Base-by-base conservation (phyloP, 257 asterid genomes). In the Nemophila menziesii region DNA sequence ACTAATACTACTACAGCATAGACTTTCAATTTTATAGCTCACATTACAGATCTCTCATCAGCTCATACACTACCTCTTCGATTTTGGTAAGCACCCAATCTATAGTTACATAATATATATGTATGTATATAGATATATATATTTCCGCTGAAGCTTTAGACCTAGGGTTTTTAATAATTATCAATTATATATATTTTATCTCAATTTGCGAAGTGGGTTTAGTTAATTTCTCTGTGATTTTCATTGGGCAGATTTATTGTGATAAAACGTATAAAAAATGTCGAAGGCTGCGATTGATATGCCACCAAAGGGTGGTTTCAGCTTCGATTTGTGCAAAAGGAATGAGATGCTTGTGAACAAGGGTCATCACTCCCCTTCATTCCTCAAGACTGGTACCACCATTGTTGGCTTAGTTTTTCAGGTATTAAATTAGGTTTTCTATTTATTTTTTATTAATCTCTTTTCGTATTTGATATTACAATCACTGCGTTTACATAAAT, bases 301-400 rank as follows among this genome's bases (percentile, higher is more conserved):
- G 18, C 76, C 75, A 13, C 60, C 49, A 20, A 62, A 58, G n/a
- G 95, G 93, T 27, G 95, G 93, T 8, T 80, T 87, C 17, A 77
- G 79, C 23, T 83, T 80, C 69, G 92, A 87, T 71, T 65, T 80
- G 41, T 87, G 95, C 73, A 69, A 47, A 55, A 80, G 97, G 74
- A 87, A 87, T 55, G 80, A 58, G 18, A 87, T 87, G 95, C 92
- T 87, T 26, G 63, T 23, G 47, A 67, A 70, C 23, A 82, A 82
- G 67, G 95, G 97, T 63, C 68, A 77, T 50, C 67, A 71, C 46
- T 38, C 49, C 39, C 73, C 92, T 11, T 61, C 79, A 10, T 87
- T 63, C 56, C 92, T 87, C 46, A 87, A 87, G 72, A 87, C 97
- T 41, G 97, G 97, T 38, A 87, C 97, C 33, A 87, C 95, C 23